Evolutionary conservation across 225 moss, liverwort and hornwort species (phyloP).

Genomic region (Bryum argenteum): DNA sequence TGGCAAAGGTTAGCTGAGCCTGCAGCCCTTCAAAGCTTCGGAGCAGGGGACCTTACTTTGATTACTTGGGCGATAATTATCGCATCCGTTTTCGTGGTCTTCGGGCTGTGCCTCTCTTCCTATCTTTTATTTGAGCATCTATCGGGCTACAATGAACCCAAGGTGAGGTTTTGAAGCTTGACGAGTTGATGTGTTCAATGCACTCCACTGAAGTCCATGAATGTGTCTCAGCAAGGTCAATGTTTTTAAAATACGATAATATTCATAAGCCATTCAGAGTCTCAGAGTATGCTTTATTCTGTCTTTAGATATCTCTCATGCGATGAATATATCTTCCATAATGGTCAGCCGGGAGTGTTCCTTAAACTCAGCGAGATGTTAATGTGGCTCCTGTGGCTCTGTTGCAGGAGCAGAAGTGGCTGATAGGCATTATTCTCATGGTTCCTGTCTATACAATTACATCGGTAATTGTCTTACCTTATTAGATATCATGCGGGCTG

Average conservation of each 20-base stretch:
- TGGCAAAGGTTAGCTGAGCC: constrained; percentile 48
- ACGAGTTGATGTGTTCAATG: not conserved
- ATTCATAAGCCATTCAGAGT: not conserved
- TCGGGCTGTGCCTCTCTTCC: constrained; percentile 45
- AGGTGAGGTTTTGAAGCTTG: constrained; percentile 27
- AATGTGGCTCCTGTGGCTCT: constrained; percentile 18
- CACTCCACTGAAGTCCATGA: not conserved
- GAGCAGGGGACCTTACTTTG: constrained; percentile 30
- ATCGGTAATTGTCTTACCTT: constrained; percentile 57
- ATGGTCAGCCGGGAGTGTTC: not conserved
- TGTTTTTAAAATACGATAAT: not conserved
- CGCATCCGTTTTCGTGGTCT: constrained; percentile 52
- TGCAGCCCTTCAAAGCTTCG: constrained; percentile 25
- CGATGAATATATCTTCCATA: not conserved
- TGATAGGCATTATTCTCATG: constrained; percentile 68
- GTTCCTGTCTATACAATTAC: constrained; percentile 54
- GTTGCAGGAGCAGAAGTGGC: constrained; percentile 71
- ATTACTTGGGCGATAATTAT: constrained; percentile 51
- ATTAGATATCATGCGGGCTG: constrained; percentile 9
- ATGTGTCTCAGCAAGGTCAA: not conserved
- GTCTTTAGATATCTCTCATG: not conserved
- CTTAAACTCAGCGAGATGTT: not conserved
- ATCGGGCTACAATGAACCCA: constrained; percentile 48
- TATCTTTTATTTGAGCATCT: constrained; percentile 57
- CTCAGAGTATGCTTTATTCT: not conserved